Evolutionary conservation across 2,329 filamentous ascomycete genomes (phyloP).

Genomic region (Tothia fuscella): DNA sequence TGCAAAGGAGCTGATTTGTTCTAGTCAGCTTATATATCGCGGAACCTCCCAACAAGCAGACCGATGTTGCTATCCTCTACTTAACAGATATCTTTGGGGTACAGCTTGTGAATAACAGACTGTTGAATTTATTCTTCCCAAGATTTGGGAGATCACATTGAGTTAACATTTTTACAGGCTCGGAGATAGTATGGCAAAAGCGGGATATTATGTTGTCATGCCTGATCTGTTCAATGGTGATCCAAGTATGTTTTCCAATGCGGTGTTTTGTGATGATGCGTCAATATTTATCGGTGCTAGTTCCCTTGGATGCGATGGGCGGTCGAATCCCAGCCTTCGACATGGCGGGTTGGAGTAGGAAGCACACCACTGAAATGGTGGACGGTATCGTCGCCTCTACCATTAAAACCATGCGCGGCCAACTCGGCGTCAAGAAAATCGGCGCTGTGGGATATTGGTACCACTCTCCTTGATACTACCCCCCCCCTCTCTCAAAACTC

Average conservation of each 20-base stretch:
- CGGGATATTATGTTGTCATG: constrained; percentile 21
- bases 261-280: no score
- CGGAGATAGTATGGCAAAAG: constrained; percentile 21
- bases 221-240: constrained; percentile 24
- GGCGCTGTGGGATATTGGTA: constrained; percentile 64
- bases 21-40: constrained; percentile 2
- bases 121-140: no score
- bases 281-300: constrained; percentile 16
- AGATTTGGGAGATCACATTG: no score
- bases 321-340: constrained; percentile 21
- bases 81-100: constrained; percentile 25
- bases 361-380: constrained; percentile 30
- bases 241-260: no score
- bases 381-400: constrained; percentile 38
- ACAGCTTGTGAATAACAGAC: constrained; percentile 15
- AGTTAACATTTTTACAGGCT: no score
- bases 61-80: constrained; percentile 18
- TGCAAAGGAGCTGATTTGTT: no score
- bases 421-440: constrained; percentile 43
- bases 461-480: no score
- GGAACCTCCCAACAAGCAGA: constrained; percentile 1
- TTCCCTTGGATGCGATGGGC: constrained; percentile 11
- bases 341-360: constrained; percentile 31
- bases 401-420: constrained; percentile 31
- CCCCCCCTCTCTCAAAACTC: no score